These are phyloP conservation scores for Hebeloma cylindrosporum DNA, from an alignment of 768 basidiomycete species.

Conservation along the genomic window DNA sequence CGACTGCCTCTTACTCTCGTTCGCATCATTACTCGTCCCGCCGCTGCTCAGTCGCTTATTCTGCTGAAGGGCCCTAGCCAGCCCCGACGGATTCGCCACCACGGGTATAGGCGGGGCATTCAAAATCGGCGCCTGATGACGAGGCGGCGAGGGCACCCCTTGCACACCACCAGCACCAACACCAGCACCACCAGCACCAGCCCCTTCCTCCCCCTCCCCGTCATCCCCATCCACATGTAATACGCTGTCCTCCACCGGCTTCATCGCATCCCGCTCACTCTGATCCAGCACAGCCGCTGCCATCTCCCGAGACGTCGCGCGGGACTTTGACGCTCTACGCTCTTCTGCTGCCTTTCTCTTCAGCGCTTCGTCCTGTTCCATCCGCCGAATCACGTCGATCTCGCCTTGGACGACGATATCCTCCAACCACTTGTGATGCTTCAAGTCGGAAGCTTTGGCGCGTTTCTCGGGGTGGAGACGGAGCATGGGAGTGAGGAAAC, in stretches of 20 bases:
- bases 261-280: conserved; percentile 59
- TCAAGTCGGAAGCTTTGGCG: conserved; percentile 83
- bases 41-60: conserved; percentile 3
- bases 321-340: conserved; percentile 32
- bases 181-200: no score
- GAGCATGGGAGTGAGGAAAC: conserved; percentile 89
- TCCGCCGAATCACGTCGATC: conserved; percentile 72
- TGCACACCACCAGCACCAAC: neutral
- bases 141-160: neutral
- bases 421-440: conserved; percentile 85
- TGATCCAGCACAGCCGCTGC: conserved; percentile 41
- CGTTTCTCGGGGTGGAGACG: conserved; percentile 85
- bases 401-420: conserved; percentile 87
- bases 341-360: conserved; percentile 39
- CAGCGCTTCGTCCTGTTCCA: conserved; percentile 41
- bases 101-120: conserved; percentile 20
- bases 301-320: conserved; percentile 24
- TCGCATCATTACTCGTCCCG: neutral
- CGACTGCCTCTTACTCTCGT: neutral
- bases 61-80: conserved; percentile 18
- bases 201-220: conserved; percentile 12
- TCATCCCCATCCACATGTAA: conserved; percentile 15
- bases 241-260: conserved; percentile 63
- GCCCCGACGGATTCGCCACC: conserved; percentile 10
- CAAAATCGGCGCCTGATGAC: conserved; percentile 19